phyloP scores from a whole-genome alignment of 148 eudicot species.

The Gaultheria prostrata region DNA sequence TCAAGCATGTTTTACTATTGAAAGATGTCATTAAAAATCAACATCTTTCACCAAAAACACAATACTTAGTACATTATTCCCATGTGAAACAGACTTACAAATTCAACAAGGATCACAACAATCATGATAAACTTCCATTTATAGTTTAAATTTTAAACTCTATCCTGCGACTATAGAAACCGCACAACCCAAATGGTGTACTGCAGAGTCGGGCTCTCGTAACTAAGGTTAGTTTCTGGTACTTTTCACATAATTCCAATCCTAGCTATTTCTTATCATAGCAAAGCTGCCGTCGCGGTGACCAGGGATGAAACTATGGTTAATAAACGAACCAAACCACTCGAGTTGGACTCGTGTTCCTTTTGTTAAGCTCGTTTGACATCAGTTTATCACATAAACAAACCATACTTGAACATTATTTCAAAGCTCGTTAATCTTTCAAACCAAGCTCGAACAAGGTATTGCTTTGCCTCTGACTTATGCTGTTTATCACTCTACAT shows the following conservation, averaged over 20 bases:
- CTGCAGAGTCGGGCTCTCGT: neutral
- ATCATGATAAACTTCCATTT: neutral
- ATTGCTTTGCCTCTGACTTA: too few species aligned
- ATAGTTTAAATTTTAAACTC: neutral
- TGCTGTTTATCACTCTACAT: too few species aligned
- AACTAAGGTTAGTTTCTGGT: neutral
- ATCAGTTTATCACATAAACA: too few species aligned
- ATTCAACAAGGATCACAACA: neutral
- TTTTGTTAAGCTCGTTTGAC: too few species aligned
- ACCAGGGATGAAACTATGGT: neutral
- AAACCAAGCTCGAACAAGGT: too few species aligned
- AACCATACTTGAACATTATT: too few species aligned
- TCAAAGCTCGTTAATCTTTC: too few species aligned
- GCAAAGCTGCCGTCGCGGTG: neutral
- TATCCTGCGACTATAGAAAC: neutral
- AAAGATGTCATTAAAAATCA: conserved; percentile 15
- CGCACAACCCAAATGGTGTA: neutral
- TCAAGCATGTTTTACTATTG: conserved; percentile 91
- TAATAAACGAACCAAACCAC: too few species aligned
- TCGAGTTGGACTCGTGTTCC: too few species aligned
- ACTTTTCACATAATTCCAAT: neutral
- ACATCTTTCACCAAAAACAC: conserved; percentile 1
- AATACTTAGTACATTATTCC: neutral
- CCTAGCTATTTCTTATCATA: neutral
- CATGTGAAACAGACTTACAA: neutral